phyloP scores from a whole-genome alignment of 495 filamentous ascomycete genomes.

The Pseudoneurospora amorphoporcata region DNA sequence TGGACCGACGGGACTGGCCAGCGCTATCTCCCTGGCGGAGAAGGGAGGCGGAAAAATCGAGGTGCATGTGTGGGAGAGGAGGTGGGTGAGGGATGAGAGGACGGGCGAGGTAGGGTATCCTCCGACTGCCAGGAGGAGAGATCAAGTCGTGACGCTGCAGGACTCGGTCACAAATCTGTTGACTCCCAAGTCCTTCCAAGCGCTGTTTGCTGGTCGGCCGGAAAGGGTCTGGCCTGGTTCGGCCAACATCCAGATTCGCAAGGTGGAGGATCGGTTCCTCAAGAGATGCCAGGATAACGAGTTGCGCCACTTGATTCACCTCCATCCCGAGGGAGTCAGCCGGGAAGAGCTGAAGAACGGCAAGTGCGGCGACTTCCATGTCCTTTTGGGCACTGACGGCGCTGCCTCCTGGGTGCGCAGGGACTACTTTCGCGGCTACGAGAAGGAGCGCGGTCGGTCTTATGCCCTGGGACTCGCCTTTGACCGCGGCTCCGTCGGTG shows the following conservation, averaged over 20 bases:
- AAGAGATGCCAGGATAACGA: conserved; percentile 22
- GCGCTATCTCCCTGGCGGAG: conserved; percentile 28
- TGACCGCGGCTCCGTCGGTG: conserved; percentile 19
- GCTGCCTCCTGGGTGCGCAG: conserved; percentile 26
- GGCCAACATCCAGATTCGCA: conserved; percentile 30
- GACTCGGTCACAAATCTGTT: conserved; percentile 24
- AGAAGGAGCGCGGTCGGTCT: conserved; percentile 27
- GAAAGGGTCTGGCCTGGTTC: conserved; percentile 26
- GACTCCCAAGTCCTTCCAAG: conserved; percentile 14
- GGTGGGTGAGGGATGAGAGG: conserved; percentile 13
- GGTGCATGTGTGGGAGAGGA: conserved; percentile 25
- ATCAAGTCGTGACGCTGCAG: conserved; percentile 27
- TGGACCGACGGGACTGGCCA: conserved; percentile 25
- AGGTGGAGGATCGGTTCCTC: conserved; percentile 30
- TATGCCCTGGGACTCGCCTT: conserved; percentile 30
- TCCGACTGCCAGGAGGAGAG: conserved; percentile 14
- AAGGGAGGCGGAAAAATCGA: conserved; percentile 22
- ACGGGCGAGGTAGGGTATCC: conserved; percentile 20
- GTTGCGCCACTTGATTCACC: conserved; percentile 23
- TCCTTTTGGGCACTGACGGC: conserved; percentile 27
- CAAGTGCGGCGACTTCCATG: conserved; percentile 29
- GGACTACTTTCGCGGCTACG: conserved; percentile 28
- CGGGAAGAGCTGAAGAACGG: conserved; percentile 19
- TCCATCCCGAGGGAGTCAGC: conserved; percentile 25
- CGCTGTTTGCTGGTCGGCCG: conserved; percentile 20